phyloP scores from a whole-genome alignment of 1,139 yeast genomes.

The Saccharomyces pastorianus region DNA sequence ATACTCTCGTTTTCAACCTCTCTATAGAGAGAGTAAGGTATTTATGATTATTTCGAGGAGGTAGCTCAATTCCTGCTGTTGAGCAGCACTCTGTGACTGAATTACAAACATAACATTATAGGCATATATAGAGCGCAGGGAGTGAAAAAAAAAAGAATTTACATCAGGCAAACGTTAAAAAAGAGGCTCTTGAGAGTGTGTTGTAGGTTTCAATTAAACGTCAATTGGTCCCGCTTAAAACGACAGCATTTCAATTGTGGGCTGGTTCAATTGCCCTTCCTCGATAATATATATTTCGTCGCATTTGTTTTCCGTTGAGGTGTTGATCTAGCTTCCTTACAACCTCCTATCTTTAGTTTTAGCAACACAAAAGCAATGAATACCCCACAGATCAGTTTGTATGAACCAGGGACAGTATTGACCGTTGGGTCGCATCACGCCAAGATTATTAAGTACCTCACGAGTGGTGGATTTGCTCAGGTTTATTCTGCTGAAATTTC shows the following conservation, averaged over 20 bases:
- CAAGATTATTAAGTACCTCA: too few relatives aligned
- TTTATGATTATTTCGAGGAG: not conserved
- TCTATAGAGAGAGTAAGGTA: not conserved
- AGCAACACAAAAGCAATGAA: slow-evolving; percentile 9
- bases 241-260: not conserved
- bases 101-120: not conserved
- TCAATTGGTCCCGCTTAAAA: not conserved
- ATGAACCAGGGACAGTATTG: slow-evolving; percentile 11
- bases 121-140: not conserved
- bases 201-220: not conserved
- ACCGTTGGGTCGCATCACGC: too few relatives aligned
- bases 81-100: not conserved
- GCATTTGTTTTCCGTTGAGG: not conserved
- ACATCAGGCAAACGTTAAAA: not conserved
- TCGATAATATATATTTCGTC: not conserved
- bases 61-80: not conserved
- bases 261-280: not conserved
- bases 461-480: too few relatives aligned
- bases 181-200: not conserved
- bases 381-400: slow-evolving; percentile 15
- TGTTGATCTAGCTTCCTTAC: not conserved
- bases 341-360: not conserved
- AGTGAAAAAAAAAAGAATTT: not conserved
- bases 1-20: too few relatives aligned
- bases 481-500: too few relatives aligned